These are phyloP conservation scores for Pyrenophora graminea DNA, from an alignment of 2,329 filamentous ascomycete species.

Conservation along the genomic window DNA sequence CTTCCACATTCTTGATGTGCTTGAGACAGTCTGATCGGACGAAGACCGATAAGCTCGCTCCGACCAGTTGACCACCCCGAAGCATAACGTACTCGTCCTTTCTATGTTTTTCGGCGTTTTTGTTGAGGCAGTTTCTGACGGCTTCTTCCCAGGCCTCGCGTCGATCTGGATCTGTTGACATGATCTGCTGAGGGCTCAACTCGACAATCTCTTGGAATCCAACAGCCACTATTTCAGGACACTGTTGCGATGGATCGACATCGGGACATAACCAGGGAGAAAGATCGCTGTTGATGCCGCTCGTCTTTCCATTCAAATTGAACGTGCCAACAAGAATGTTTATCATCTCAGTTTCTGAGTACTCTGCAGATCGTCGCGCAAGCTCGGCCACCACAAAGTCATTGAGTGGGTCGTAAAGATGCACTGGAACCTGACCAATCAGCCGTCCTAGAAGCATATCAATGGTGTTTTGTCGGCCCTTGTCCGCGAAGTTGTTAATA, in stretches of 20 bases:
- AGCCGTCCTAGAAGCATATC: slow-evolving; percentile 87
- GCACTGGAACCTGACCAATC: slow-evolving; percentile 80
- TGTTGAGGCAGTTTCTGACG: slow-evolving; percentile 77
- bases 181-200: slow-evolving; percentile 95
- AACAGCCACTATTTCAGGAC: slow-evolving; percentile 85
- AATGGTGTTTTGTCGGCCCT: slow-evolving; percentile 89
- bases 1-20: slow-evolving; percentile 95
- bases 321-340: slow-evolving; percentile 87
- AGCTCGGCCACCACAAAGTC: slow-evolving; percentile 84
- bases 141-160: slow-evolving; percentile 85
- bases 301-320: slow-evolving; percentile 87
- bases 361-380: slow-evolving; percentile 68
- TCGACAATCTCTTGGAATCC: slow-evolving; percentile 99
- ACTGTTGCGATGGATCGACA: slow-evolving; percentile 58
- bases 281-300: slow-evolving; percentile 77
- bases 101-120: slow-evolving; percentile 65
- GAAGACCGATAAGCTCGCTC: slow-evolving; percentile 89
- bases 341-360: slow-evolving; percentile 73
- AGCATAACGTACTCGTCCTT: slow-evolving; percentile 85
- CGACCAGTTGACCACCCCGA: slow-evolving; percentile 90
- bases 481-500: slow-evolving; percentile 97
- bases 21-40: slow-evolving; percentile 76
- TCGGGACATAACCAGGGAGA: slow-evolving; percentile 83
- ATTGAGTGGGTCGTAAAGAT: slow-evolving; percentile 91
- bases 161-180: slow-evolving; percentile 91